phyloP scores from a whole-genome alignment of 148 eudicot genomes.

The Chenopodium album region DNA sequence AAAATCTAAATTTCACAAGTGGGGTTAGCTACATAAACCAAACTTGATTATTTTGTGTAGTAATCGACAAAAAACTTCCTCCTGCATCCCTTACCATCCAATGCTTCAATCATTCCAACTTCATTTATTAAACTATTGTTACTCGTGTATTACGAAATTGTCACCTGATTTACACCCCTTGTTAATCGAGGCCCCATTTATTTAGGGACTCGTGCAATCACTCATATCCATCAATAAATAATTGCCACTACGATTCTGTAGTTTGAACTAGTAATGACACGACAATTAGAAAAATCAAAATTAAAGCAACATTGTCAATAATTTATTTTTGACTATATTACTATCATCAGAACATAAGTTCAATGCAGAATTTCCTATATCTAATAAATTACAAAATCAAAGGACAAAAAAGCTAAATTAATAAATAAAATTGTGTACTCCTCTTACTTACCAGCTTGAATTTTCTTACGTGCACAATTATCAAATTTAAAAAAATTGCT shows the following conservation, averaged over 20 bases:
- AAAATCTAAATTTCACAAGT: no score
- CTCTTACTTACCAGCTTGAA: slow-evolving; percentile 33
- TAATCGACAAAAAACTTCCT: no score
- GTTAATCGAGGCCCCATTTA: no score
- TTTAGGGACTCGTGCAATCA: no score
- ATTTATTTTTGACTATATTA: not conserved
- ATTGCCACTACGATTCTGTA: not conserved
- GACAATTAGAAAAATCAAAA: not conserved
- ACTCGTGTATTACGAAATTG: no score
- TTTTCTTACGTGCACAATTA: slow-evolving; percentile 19
- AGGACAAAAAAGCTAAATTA: not conserved
- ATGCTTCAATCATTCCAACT: no score
- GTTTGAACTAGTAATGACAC: not conserved
- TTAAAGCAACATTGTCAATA: not conserved
- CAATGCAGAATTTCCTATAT: not conserved
- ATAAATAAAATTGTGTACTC: no score
- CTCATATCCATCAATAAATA: not conserved
- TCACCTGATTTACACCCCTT: no score
- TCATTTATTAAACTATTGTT: no score
- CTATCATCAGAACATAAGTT: not conserved
- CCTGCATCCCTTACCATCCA: no score
- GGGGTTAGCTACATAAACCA: no score
- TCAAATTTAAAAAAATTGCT: slow-evolving; percentile 34
- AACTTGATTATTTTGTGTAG: no score
- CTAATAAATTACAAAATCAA: not conserved